These are phyloP conservation scores for Exophiala sideris DNA, from an alignment of 2,329 filamentous ascomycete genomes.

Conservation along the genomic window DNA sequence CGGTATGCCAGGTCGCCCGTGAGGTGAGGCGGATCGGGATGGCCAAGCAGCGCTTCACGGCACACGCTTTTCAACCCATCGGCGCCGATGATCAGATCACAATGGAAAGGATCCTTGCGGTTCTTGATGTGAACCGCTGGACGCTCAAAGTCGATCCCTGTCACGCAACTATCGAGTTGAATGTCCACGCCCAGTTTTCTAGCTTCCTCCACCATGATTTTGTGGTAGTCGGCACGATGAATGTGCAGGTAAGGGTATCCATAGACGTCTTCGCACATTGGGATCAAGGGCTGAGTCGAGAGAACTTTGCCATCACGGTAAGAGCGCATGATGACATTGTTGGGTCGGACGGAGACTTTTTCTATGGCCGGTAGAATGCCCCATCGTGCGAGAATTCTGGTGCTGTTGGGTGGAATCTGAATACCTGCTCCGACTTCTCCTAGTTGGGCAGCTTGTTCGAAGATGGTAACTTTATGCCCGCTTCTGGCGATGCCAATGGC, in stretches of 20 bases:
- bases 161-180: slow-evolving; percentile 29
- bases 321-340: slow-evolving; percentile 32
- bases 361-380: slow-evolving; percentile 31
- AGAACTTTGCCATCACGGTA: slow-evolving; percentile 35
- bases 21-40: slow-evolving; percentile 44
- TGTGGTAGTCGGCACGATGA: slow-evolving; percentile 51
- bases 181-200: slow-evolving; percentile 39
- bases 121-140: slow-evolving; percentile 34
- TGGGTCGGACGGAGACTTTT: slow-evolving; percentile 32
- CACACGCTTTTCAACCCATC: slow-evolving; percentile 48
- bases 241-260: slow-evolving; percentile 46
- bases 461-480: slow-evolving; percentile 40
- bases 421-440: slow-evolving; percentile 39
- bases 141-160: slow-evolving; percentile 28
- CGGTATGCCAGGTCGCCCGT: slow-evolving; percentile 59
- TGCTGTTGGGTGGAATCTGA: slow-evolving; percentile 35
- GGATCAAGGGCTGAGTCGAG: slow-evolving; percentile 36
- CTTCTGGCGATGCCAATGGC: slow-evolving; percentile 38
- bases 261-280: slow-evolving; percentile 29
- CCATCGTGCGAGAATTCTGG: slow-evolving; percentile 31
- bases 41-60: slow-evolving; percentile 44
- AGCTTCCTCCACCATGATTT: slow-evolving; percentile 42
- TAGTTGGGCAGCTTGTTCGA: slow-evolving; percentile 40
- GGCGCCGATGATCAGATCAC: slow-evolving; percentile 48
- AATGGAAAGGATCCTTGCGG: slow-evolving; percentile 33